Percentiles rank a stretch among this genome's conserved stretches.
Conservation (phyloP, 371 early-diverging fungal species). For the Funneliformis caledonium region DNA sequence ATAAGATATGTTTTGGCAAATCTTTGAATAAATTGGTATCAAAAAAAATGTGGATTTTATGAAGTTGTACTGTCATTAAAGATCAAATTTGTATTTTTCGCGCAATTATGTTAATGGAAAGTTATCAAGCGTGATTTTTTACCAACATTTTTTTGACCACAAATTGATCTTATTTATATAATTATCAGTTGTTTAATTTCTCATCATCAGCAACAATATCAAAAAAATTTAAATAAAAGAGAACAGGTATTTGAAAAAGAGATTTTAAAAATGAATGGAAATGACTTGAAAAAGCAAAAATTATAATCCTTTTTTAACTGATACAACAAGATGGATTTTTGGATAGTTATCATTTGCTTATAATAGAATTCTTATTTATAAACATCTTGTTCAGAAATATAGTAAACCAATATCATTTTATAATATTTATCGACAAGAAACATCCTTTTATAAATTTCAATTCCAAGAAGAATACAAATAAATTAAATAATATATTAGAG, state of each 20-base stretch:
- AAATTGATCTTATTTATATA: background rate
- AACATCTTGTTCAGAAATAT: too few relatives aligned
- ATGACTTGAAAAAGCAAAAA: background rate
- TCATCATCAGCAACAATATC: background rate
- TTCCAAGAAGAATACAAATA: too few relatives aligned
- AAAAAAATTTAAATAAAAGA: background rate
- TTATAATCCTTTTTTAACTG: background rate
- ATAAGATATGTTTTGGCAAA: too few relatives aligned
- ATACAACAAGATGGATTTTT: background rate
- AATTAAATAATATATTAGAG: too few relatives aligned
- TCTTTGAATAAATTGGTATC: too few relatives aligned
- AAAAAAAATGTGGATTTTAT: too few relatives aligned
- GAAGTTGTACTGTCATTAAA: too few relatives aligned
- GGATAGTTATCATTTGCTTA: background rate
- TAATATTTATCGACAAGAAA: too few relatives aligned
- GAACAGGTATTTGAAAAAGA: background rate
- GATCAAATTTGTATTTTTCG: background rate
- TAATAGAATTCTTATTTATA: too few relatives aligned
- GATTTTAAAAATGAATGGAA: slow-evolving; percentile 2
- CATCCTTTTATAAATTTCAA: too few relatives aligned
- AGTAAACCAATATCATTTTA: too few relatives aligned
- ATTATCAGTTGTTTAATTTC: background rate
- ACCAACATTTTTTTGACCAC: background rate
- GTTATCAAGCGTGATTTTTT: slow-evolving; percentile 13
- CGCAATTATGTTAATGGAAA: background rate